Conservation (phyloP, 1,284 basidiomycete genomes). For the Malassezia cuniculi region DNA sequence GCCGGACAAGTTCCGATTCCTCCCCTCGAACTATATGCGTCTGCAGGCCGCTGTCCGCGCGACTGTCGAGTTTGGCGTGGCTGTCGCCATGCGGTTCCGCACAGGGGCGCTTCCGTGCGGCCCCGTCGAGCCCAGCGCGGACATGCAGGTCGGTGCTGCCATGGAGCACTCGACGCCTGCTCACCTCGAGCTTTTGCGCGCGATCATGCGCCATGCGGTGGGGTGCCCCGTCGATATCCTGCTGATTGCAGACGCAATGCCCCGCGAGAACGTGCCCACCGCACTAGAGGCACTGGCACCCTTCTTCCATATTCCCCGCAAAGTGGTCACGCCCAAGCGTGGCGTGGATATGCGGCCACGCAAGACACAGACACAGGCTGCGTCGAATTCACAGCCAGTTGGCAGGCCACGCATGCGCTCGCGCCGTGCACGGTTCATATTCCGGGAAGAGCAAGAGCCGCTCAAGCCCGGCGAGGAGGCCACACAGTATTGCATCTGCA, state of each 20-base stretch:
- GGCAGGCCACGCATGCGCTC: conserved; percentile 29
- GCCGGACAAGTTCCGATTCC: conserved; percentile 16
- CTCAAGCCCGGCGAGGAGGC: conserved; percentile 18
- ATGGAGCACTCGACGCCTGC: neutral
- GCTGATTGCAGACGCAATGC: conserved; percentile 18
- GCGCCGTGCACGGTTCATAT: conserved; percentile 41
- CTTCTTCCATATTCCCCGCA: conserved; percentile 2
- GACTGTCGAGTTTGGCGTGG: conserved; percentile 15
- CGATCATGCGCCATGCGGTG: conserved; percentile 22
- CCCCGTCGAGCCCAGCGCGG: neutral
- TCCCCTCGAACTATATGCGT: conserved; percentile 6
- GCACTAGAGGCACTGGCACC: conserved; percentile 9
- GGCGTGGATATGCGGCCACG: no score
- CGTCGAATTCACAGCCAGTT: no score
- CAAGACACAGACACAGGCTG: no score
- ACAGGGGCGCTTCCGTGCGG: conserved; percentile 1
- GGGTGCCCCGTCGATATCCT: conserved; percentile 27
- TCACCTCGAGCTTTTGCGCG: conserved; percentile 12
- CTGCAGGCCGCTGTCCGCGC: conserved; percentile 13
- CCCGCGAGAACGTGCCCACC: conserved; percentile 6
- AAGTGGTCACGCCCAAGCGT: neutral
- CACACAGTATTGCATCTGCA: conserved; percentile 39
- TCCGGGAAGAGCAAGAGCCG: conserved; percentile 35
- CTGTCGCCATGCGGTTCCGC: conserved; percentile 12
- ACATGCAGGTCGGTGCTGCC: no score